Evolutionary conservation across 768 basidiomycete genomes (phyloP).

Genomic region (Hydnum rufescens): DNA sequence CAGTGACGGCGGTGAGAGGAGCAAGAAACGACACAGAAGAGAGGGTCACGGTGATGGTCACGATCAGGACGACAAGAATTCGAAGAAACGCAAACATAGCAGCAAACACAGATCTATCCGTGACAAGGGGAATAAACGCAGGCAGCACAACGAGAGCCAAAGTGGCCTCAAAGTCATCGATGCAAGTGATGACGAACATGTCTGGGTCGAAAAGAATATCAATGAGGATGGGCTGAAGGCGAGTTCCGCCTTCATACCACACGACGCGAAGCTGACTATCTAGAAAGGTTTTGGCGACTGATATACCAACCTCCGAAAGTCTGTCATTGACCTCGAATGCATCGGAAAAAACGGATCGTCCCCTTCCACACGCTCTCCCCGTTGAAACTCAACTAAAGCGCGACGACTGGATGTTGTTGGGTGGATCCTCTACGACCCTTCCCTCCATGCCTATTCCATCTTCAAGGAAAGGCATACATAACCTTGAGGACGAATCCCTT

Average conservation of each 20-base stretch:
- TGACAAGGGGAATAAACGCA: too few relatives aligned
- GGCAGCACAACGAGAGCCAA: not conserved
- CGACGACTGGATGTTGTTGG: constrained; percentile 78
- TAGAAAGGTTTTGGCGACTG: constrained; percentile 26
- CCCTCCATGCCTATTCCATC: constrained; percentile 6
- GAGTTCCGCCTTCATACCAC: constrained; percentile 15
- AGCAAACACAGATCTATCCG: not conserved
- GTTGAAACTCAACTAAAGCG: constrained; percentile 37
- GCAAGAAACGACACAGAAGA: not conserved
- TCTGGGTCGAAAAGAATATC: constrained; percentile 80
- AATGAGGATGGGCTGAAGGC: constrained; percentile 59
- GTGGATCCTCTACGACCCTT: constrained; percentile 17
- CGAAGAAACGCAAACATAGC: not conserved
- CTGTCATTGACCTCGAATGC: constrained; percentile 49
- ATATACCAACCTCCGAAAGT: constrained; percentile 58
- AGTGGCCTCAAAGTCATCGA: constrained; percentile 33
- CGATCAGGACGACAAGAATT: not conserved
- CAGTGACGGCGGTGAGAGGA: not conserved
- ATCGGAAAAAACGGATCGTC: constrained; percentile 24
- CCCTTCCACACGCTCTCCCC: constrained; percentile 26
- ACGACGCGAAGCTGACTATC: constrained; percentile 7
- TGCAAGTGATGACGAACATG: constrained; percentile 49
- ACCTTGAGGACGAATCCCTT: constrained; percentile 28
- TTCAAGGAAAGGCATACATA: constrained; percentile 6
- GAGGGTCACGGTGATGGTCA: not conserved